Evolutionary conservation across 306 rosid species (phyloP), one percentile per base, ranked within the genome.

Genomic region (Prunus padus): DNA sequence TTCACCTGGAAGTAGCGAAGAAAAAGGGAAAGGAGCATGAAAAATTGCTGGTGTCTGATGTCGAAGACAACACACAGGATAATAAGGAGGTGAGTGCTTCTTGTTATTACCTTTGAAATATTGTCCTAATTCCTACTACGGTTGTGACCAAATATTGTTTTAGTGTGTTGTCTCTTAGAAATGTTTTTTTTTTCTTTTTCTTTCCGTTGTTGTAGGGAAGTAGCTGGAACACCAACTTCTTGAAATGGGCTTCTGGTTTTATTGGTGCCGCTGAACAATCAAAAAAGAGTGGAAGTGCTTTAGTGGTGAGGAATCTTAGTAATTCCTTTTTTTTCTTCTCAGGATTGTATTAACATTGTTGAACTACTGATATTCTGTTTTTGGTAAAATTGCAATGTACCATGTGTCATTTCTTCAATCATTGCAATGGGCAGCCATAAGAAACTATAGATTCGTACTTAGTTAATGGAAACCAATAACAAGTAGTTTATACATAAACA

Each of bases 191-290:
- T n/a, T 73, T 64, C 7, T 56, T 50, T 14, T 61, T 37, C 42
- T 28, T 30, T 30, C 67, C 30, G 26, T 82, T 69, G 71, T 55
- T 72, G 50, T 65, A 95, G 99, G 97, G 87, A 77, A 85, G 73
- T 83, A 65, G 84, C 81, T 95, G 99, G 99, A 90, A 95, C 87
- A 84, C 96, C 62, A 92, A 90, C 85, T 72, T 95, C 47, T 66
- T 92, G 65, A 95, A 87, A 86, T 95, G 99, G 99, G 98, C 99
- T 69, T 85, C 97, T 84, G 97, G 92, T 79, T 87, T 95, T 74
- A 88, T 95, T 83, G 77, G 97, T 76, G 80, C 87, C 76, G 83
- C 72, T 70, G 92, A 90, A 26, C 91, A 67, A 59, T 82, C 90
- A 45, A 90, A 86, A 83, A 86, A 73, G 72, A 73, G 88, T 76